phyloP scores from a whole-genome alignment of 148 eudicot species.

The Rhododendron henanense region DNA sequence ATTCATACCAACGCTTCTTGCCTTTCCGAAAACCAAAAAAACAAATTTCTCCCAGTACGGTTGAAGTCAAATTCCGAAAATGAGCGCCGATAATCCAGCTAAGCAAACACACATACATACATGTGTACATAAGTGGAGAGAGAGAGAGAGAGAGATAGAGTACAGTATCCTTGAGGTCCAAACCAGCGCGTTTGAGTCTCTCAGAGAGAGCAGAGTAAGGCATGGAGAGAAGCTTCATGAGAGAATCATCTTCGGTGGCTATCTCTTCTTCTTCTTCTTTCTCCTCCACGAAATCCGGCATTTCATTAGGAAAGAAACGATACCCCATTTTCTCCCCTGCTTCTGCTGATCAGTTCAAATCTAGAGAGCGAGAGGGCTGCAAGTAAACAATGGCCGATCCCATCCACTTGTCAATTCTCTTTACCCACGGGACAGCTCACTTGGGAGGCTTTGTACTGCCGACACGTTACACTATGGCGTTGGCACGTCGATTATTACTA shows the following conservation, averaged over 20 bases:
- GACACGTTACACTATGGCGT: constrained; percentile 8
- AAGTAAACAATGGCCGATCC: too few species aligned
- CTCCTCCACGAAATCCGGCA: constrained; percentile 40
- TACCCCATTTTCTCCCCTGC: constrained; percentile 17
- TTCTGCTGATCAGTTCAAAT: not conserved
- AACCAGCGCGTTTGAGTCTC: constrained; percentile 27
- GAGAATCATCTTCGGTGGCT: constrained; percentile 13
- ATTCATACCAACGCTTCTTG: too few species aligned
- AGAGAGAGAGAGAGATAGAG: not conserved
- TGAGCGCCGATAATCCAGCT: not conserved
- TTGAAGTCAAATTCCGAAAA: not conserved
- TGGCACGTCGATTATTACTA: not conserved
- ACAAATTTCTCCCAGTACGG: too few species aligned
- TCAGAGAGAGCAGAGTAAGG: constrained; percentile 25
- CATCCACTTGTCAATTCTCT: constrained; percentile 3
- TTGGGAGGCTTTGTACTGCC: not conserved
- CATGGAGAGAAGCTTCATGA: constrained; percentile 28
- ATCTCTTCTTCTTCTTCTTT: not conserved
- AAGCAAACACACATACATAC: not conserved
- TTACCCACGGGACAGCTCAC: not conserved
- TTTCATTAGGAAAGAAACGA: constrained; percentile 23
- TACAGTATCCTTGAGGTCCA: constrained; percentile 42
- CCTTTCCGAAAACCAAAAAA: too few species aligned
- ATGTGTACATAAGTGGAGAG: not conserved
- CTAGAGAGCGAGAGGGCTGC: not conserved